Percentiles rank a stretch among this genome's conserved stretches.
phyloP scores from a whole-genome alignment of 2,329 filamentous ascomycete genomes.

The Graphilbum sp. region DNA sequence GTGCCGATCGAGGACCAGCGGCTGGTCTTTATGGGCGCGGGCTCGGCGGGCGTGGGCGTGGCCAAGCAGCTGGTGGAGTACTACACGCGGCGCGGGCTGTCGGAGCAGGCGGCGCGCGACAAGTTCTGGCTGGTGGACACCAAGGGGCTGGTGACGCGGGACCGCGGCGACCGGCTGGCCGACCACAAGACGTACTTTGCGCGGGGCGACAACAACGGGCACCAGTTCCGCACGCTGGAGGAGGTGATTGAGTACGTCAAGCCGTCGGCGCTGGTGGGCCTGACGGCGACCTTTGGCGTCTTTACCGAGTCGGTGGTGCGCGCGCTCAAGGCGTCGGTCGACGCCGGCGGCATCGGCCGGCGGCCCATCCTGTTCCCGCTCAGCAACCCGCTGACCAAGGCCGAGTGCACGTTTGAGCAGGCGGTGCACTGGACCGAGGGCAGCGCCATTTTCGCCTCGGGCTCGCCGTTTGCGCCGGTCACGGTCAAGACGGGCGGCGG shows the following conservation, averaged over 20 bases:
- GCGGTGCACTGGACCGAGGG: conserved; percentile 84
- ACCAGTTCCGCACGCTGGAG: conserved; percentile 63
- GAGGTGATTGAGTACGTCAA: conserved; percentile 90
- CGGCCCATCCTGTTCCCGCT: conserved; percentile 89
- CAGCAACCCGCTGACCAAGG: conserved; percentile 90
- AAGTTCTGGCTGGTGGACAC: conserved; percentile 98
- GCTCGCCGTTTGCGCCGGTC: conserved; percentile 73
- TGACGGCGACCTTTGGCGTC: conserved; percentile 85
- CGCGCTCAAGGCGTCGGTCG: conserved; percentile 47
- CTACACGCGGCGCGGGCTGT: conserved; percentile 83
- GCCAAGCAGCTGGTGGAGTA: conserved; percentile 96
- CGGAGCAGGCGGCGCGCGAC: conserved; percentile 69
- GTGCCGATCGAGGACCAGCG: conserved; percentile 80
- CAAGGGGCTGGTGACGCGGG: conserved; percentile 82
- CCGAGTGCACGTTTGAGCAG: conserved; percentile 93
- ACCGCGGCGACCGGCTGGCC: conserved; percentile 85
- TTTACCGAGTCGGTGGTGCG: conserved; percentile 80
- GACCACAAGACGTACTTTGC: conserved; percentile 72
- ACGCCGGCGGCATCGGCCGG: conserved; percentile 50
- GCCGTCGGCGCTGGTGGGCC: conserved; percentile 84
- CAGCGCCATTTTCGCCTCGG: conserved; percentile 82
- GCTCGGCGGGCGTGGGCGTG: conserved; percentile 89
- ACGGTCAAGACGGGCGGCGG: conserved; percentile 43
- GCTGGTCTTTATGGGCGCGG: conserved; percentile 90
- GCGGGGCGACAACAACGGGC: conserved; percentile 45